A percentile compares a stretch with the other conserved stretches of the same genome.
These are phyloP conservation scores for Solanum ossicruentum DNA, from an alignment of 257 asterid species.

Conservation along the genomic window DNA sequence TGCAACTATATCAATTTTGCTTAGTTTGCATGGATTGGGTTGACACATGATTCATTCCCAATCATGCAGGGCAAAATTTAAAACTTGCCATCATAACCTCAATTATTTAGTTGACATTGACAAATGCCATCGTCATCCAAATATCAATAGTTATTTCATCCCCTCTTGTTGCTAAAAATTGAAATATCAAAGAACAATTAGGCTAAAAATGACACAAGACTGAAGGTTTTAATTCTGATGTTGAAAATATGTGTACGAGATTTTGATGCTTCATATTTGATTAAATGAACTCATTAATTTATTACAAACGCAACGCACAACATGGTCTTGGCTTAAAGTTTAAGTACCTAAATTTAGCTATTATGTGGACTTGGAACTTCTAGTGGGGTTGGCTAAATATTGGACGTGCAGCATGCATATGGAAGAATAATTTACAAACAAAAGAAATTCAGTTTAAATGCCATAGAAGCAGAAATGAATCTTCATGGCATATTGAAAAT, in stretches of 20 bases:
- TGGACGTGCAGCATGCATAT: not conserved
- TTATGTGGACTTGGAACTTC: not conserved
- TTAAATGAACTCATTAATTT: not conserved
- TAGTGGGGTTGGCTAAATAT: not conserved
- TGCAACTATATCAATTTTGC: not conserved
- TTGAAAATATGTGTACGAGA: not conserved
- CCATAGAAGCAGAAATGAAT: not conserved
- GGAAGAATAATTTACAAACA: not conserved
- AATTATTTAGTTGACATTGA: conserved; percentile 11
- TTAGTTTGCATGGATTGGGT: not conserved
- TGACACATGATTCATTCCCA: not conserved
- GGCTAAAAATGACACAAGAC: not conserved
- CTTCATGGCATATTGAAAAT: not conserved
- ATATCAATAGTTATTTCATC: not conserved
- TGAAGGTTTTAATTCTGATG: not conserved
- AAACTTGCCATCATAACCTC: not conserved
- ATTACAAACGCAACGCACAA: not conserved
- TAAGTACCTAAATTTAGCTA: not conserved
- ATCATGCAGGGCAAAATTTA: not conserved
- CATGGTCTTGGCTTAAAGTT: not conserved
- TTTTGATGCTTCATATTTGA: not conserved
- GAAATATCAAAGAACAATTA: not conserved
- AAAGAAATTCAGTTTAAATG: not conserved
- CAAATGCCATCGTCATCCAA: not conserved
- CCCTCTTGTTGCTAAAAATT: not conserved